Conservation (phyloP, 108 stramenopile species). For the Aurantiochytrium sp. region DNA sequence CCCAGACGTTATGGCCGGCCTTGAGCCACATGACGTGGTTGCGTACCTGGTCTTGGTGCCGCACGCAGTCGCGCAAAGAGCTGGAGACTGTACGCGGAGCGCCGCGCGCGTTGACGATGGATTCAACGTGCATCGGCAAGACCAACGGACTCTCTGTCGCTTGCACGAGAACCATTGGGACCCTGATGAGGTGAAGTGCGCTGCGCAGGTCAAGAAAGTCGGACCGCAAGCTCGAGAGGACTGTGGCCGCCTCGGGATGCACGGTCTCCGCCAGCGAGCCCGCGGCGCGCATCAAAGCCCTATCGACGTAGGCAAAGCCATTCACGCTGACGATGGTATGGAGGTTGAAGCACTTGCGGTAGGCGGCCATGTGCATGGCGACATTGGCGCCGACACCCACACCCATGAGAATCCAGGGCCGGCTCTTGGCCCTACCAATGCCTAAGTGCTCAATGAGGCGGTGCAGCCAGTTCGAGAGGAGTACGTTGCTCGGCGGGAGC, state of each 20-base stretch:
- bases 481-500: background rate
- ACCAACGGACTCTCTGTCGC: background rate
- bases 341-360: background rate
- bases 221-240: background rate
- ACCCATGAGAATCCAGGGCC: background rate
- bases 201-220: conserved; percentile 6
- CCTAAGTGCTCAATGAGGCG: background rate
- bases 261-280: background rate
- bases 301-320: background rate
- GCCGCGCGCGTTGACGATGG: background rate
- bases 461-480: background rate
- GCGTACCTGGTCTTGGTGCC: background rate
- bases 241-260: background rate
- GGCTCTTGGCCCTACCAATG: background rate
- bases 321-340: background rate
- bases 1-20: background rate
- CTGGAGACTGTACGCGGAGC: background rate
- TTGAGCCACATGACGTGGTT: conserved; percentile 25
- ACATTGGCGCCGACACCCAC: conserved; percentile 11
- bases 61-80: background rate
- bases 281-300: background rate
- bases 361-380: conserved; percentile 15
- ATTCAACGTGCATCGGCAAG: background rate
- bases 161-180: background rate
- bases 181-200: background rate